phyloP scores from a whole-genome alignment of 768 basidiomycete species.

The Lactarius hengduanensis region DNA sequence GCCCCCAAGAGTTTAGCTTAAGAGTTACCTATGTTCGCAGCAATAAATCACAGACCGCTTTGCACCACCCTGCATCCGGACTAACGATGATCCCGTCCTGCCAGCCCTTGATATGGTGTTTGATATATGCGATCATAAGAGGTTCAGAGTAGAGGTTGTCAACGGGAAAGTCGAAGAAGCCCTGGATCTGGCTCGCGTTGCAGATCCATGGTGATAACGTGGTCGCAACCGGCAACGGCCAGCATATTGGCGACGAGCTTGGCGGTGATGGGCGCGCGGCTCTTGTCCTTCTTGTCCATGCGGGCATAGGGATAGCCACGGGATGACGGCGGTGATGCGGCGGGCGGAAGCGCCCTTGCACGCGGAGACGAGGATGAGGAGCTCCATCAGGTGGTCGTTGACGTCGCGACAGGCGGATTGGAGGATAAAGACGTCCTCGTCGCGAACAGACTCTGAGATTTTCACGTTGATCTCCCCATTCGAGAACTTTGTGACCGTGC shows the following conservation, averaged over 20 bases:
- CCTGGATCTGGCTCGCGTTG: constrained; percentile 98
- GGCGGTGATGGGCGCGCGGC: constrained; percentile 93
- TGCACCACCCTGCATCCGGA: constrained; percentile 97
- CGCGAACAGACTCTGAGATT: constrained; percentile 92
- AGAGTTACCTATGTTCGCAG: constrained; percentile 9
- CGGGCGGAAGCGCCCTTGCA: constrained; percentile 96
- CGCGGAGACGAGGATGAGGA: constrained; percentile 96
- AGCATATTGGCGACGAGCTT: constrained; percentile 99
- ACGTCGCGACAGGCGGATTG: constrained; percentile 88
- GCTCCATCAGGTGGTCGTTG: constrained; percentile 97
- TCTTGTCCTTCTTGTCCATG: constrained; percentile 98
- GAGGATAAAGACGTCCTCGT: constrained; percentile 98
- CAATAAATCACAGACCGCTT: constrained; percentile 67
- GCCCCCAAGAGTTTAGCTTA: not conserved
- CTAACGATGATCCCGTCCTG: constrained; percentile 87
- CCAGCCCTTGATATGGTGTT: constrained; percentile 83
- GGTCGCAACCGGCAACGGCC: constrained; percentile 94
- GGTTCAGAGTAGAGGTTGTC: constrained; percentile 98
- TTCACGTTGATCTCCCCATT: constrained; percentile 96
- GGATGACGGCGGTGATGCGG: constrained; percentile 95
- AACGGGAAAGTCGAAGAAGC: constrained; percentile 98
- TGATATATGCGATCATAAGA: constrained; percentile 91
- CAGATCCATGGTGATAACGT: constrained; percentile 99
- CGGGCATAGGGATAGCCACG: constrained; percentile 96
- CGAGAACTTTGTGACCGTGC: constrained; percentile 86